Percentiles rank a stretch among this genome's conserved stretches.
Evolutionary conservation across 2,329 filamentous ascomycete genomes (phyloP).

Genomic region (Teratosphaeria gauchensis): DNA sequence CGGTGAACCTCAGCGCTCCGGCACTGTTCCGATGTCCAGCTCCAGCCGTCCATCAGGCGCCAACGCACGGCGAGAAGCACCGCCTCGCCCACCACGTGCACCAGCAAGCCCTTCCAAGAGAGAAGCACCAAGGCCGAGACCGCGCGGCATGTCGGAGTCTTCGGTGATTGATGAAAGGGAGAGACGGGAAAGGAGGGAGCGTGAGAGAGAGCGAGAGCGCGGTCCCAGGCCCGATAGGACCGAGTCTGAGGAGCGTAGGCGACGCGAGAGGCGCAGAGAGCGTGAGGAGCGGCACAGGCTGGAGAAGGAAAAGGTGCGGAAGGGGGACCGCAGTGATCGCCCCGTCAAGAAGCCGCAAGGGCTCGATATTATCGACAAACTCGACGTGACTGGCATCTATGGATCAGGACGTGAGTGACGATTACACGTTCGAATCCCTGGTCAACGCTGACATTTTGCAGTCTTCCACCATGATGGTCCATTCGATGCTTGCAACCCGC

Average conservation of each 20-base stretch:
- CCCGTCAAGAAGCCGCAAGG: conserved; percentile 32
- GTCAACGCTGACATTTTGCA: conserved; percentile 29
- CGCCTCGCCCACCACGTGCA: conserved; percentile 32
- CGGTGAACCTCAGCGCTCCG: conserved; percentile 34
- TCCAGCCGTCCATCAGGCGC: conserved; percentile 53
- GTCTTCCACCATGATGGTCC: conserved; percentile 97
- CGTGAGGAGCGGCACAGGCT: conserved; percentile 45
- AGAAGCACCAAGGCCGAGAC: conserved; percentile 35
- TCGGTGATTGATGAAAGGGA: conserved; percentile 55
- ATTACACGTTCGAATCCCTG: background rate
- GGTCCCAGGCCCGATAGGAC: conserved; percentile 18
- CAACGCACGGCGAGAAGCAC: conserved; percentile 46
- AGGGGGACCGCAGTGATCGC: conserved; percentile 20
- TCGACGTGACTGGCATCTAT: conserved; percentile 94
- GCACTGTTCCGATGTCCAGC: conserved; percentile 35
- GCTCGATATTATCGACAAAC: conserved; percentile 87
- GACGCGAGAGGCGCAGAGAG: conserved; percentile 33
- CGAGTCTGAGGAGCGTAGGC: conserved; percentile 44
- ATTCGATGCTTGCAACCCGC: conserved; percentile 91
- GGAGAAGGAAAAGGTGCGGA: conserved; percentile 29
- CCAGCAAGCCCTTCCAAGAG: conserved; percentile 31
- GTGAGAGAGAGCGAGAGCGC: conserved; percentile 9
- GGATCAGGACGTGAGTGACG: conserved; percentile 67
- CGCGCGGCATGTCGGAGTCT: conserved; percentile 70
- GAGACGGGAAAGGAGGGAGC: conserved; percentile 46